phyloP scores from a whole-genome alignment of 2,329 filamentous ascomycete genomes.

The Apiospora hydei region DNA sequence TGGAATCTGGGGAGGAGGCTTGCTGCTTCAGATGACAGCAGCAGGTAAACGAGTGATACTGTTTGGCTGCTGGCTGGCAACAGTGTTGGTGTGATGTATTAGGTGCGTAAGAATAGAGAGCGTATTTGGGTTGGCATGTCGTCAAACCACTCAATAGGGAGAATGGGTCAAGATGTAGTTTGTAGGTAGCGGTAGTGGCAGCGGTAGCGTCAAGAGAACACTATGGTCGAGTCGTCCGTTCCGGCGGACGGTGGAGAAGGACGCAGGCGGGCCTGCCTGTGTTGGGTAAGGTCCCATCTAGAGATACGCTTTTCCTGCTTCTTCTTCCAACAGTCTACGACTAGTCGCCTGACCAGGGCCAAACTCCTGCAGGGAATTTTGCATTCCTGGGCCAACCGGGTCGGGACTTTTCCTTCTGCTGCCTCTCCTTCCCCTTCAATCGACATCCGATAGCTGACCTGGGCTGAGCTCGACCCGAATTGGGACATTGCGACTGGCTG shows the following conservation, averaged over 20 bases:
- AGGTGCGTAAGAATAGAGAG: conserved; percentile 11
- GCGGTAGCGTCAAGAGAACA: conserved; percentile 17
- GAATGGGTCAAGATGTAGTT: conserved; percentile 9
- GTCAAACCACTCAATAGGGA: conserved; percentile 11
- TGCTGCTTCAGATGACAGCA: background rate
- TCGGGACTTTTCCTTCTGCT: background rate
- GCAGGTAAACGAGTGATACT: conserved; percentile 1
- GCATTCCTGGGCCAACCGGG: conserved; percentile 24
- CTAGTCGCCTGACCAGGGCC: conserved; percentile 7
- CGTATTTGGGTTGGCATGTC: conserved; percentile 7
- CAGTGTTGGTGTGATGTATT: background rate
- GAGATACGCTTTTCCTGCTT: conserved; percentile 10
- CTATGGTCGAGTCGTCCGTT: conserved; percentile 20
- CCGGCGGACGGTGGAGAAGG: conserved; percentile 16
- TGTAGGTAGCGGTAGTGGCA: background rate
- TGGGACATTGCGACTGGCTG: background rate
- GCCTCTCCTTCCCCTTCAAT: background rate
- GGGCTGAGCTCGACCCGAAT: conserved; percentile 4
- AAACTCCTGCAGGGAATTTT: conserved; percentile 13
- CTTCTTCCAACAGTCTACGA: conserved; percentile 7
- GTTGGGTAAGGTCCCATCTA: conserved; percentile 15
- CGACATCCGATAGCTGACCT: background rate
- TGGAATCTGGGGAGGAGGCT: background rate
- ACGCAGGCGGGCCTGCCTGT: background rate
- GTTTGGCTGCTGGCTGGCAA: background rate